These are phyloP conservation scores for Calonectria pteridis DNA, from an alignment of 2,329 filamentous ascomycete genomes.

Conservation along the genomic window DNA sequence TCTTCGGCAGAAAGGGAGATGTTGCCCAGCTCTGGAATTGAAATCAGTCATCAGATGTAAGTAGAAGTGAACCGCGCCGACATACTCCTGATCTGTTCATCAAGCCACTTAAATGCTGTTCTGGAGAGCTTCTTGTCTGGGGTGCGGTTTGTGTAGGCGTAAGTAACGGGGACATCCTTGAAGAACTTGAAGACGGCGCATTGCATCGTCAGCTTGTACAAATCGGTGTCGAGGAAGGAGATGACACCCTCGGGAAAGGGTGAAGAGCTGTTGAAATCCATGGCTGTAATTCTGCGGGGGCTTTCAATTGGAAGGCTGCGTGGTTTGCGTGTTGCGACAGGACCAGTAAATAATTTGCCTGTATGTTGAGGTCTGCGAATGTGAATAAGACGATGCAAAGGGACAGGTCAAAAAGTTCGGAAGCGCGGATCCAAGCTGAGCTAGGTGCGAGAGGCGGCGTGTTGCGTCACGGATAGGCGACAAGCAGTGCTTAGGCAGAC, in stretches of 20 bases:
- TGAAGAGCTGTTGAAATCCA: conserved; percentile 76
- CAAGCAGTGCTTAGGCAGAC: conserved; percentile 4
- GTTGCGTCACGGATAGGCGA: conserved; percentile 7
- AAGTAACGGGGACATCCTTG: conserved; percentile 84
- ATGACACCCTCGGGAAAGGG: conserved; percentile 81
- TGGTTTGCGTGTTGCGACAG: not conserved
- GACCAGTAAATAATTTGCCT: not conserved
- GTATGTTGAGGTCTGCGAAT: not conserved
- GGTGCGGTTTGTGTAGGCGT: conserved; percentile 95
- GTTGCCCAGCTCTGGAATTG: conserved; percentile 79
- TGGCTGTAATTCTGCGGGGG: conserved; percentile 44
- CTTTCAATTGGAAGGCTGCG: not conserved
- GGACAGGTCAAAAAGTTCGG: conserved; percentile 20
- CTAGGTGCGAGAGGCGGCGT: conserved; percentile 16
- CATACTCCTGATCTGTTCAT: conserved; percentile 83
- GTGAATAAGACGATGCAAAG: not conserved
- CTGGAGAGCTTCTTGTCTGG: conserved; percentile 92
- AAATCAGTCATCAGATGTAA: conserved; percentile 41
- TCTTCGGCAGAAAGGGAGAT: conserved; percentile 85
- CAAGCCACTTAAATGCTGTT: conserved; percentile 86
- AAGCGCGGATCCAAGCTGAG: conserved; percentile 31
- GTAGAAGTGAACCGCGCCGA: conserved; percentile 15
- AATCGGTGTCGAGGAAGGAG: conserved; percentile 83
- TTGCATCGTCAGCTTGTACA: conserved; percentile 99
- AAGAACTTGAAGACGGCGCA: conserved; percentile 95